Conservation (phyloP, 2,329 filamentous ascomycete species). For the Hymenoscyphus albidus region DNA sequence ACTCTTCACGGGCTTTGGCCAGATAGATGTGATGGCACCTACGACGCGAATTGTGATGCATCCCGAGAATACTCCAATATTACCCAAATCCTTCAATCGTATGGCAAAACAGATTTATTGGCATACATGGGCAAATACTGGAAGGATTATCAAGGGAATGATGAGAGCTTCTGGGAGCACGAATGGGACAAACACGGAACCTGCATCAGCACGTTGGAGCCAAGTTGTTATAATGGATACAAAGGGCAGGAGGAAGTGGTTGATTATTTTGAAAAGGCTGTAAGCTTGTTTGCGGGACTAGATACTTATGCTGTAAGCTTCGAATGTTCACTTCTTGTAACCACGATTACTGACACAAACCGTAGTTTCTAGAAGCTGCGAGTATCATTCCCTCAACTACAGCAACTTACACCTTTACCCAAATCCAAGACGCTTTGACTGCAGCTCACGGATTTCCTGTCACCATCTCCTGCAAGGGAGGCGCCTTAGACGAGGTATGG, state of each 20-base stretch:
- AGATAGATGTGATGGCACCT: conserved; percentile 66
- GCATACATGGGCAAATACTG: conserved; percentile 60
- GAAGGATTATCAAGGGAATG: conserved; percentile 60
- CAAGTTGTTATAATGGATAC: conserved; percentile 59
- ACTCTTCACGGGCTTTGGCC: conserved; percentile 67
- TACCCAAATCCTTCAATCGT: conserved; percentile 53
- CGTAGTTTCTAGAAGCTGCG: conserved; percentile 41
- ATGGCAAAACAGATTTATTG: conserved; percentile 53
- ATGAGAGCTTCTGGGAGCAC: conserved; percentile 66
- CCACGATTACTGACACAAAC: conserved; percentile 42
- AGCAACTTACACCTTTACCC: conserved; percentile 39
- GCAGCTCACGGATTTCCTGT: conserved; percentile 43
- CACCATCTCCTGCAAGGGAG: conserved; percentile 43
- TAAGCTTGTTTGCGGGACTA: conserved; percentile 55
- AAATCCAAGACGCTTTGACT: conserved; percentile 42
- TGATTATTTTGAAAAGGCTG: conserved; percentile 63
- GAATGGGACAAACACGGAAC: conserved; percentile 73
- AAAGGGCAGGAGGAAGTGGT: conserved; percentile 49
- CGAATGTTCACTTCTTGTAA: conserved; percentile 34
- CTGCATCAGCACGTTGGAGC: conserved; percentile 67
- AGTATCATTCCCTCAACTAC: conserved; percentile 50
- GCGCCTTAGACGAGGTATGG: conserved; percentile 48
- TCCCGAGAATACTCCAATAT: conserved; percentile 63
- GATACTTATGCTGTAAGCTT: conserved; percentile 14
- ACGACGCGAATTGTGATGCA: conserved; percentile 61